Base-by-base conservation (phyloP, 768 basidiomycete species). In the Termitomyces sp. region DNA sequence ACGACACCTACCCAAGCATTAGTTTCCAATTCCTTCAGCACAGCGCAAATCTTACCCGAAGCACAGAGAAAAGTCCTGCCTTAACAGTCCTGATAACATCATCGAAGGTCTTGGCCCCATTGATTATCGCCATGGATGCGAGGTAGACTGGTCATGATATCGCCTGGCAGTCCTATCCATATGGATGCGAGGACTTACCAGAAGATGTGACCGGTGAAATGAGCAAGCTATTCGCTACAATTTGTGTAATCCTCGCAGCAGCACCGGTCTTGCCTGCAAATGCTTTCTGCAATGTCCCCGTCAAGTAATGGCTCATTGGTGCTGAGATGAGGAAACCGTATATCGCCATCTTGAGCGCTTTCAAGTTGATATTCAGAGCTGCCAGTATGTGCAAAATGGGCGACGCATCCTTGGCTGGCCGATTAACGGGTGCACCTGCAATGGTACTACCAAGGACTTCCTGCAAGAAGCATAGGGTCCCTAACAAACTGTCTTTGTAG, bases 311-410 rank as follows among this genome's bases (percentile, higher is more conserved):
- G 44, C 85, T 80, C 33, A 95, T 69, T 0, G 93, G 93, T 6
- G 92, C 93, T 13, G 91, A 91, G 42, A 95, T 80, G 64, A 89
- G 78, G 74, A 89, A 85, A 60, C 93, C 93, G 68, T 93, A 94
- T 22, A 88, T 52, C 0, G 84, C 89, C 87, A 95, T 92, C 72
- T 95, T 93, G 65, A 89, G 57, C 7, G 93, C 90, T 65, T 86
- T 88, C 60, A 75, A 58, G 68, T 91, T 79, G 54, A 93, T 71
- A 68, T 89, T 85, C 6, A 75, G 75, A 49, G 72, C 75, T 5
- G 82, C 84, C 50, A 89, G 79, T 18, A 75, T 67, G 62, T 81
- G 84, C 54, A 78, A 65, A 61, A 84, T 66, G 24, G 76, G 61
- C 2, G 88, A 78, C 1, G 84, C 81, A 75, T 84, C 74, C 61